phyloP scores from a whole-genome alignment of 805 yeast species.

The Limtongia smithiae region DNA sequence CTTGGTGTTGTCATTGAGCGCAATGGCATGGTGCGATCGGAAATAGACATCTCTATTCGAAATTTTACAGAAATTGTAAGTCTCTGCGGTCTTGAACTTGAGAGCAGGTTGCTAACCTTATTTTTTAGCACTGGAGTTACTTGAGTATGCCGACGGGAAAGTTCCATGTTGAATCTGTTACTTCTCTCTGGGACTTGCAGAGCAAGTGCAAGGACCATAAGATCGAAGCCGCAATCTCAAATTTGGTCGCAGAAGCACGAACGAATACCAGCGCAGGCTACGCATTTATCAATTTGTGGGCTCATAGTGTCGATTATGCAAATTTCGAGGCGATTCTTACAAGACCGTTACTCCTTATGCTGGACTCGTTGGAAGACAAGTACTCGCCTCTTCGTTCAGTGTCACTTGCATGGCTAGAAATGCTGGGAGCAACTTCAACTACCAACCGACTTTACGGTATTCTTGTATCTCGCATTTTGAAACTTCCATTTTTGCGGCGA shows the following conservation, averaged over 20 bases:
- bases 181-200: constrained; percentile 55
- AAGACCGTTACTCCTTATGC: constrained; percentile 61
- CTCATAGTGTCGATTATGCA: constrained; percentile 55
- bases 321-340: constrained; percentile 47
- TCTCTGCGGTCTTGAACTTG: not conserved
- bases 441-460: constrained; percentile 58
- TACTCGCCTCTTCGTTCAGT: constrained; percentile 39
- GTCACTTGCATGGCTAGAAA: constrained; percentile 27
- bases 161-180: constrained; percentile 68
- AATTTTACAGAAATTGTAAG: constrained; percentile 23
- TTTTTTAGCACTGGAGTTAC: constrained; percentile 49
- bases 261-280: constrained; percentile 44
- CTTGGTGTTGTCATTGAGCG: constrained; percentile 26
- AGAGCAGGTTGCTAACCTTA: constrained; percentile 29
- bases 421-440: constrained; percentile 27
- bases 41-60: constrained; percentile 23
- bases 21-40: constrained; percentile 21
- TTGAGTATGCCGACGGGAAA: constrained; percentile 49
- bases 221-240: constrained; percentile 70
- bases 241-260: constrained; percentile 45
- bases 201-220: constrained; percentile 51
- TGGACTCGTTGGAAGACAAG: constrained; percentile 56
- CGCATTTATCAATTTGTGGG: constrained; percentile 70
- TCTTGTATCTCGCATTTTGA: constrained; percentile 53
- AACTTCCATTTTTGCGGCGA: constrained; percentile 39